Base-by-base conservation (phyloP, 768 basidiomycete genomes). In the Calocybe indica region DNA sequence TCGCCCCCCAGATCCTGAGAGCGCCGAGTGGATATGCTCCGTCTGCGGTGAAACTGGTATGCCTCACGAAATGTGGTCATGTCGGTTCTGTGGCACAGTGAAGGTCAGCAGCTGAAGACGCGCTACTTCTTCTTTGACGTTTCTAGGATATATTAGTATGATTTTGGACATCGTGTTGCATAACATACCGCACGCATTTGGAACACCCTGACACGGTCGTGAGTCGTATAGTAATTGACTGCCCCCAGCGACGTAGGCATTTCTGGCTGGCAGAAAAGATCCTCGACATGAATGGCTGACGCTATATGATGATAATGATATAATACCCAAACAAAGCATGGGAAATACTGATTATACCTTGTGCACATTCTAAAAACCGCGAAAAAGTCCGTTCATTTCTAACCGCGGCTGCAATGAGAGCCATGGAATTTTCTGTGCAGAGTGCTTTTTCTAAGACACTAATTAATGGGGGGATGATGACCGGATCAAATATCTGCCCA, bases 51-150 rank as follows among this genome's bases (percentile, higher is more conserved):
- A 85, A 60, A 61, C 58, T 32, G 80, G 75, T 22, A 84, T 82
- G 62, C 73, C 76, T 2, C 75, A 78, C 51, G 73, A 81, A 14
- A 75, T 80, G 51, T 92, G 86, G 88, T 83, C 80, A 41, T 93
- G 92, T 68, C 63, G 65, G 11, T 75, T 72, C 46, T 93, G 90
- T 59, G 88, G 88, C 11, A 66, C 69, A 13, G 72, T 91, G 44
- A 90, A 89, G 52, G 47, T 58, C 13, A 54, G 45, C 10, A 72
- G 67, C 52, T 72, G 58, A 66, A 48, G 40, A 11, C 8, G 12
- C 32, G 2, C 22, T 22, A 22, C 22, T 22, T 22, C 4, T 22
- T 4, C 22, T 22, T 22, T 22, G 22, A 22, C 22, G n/a, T n/a
- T n/a, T n/a, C n/a, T n/a, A n/a, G n/a, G 74, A 72, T 58, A 79